These are phyloP conservation scores for Pisolithus marmoratus DNA, from an alignment of 768 basidiomycete species.

Conservation along the genomic window DNA sequence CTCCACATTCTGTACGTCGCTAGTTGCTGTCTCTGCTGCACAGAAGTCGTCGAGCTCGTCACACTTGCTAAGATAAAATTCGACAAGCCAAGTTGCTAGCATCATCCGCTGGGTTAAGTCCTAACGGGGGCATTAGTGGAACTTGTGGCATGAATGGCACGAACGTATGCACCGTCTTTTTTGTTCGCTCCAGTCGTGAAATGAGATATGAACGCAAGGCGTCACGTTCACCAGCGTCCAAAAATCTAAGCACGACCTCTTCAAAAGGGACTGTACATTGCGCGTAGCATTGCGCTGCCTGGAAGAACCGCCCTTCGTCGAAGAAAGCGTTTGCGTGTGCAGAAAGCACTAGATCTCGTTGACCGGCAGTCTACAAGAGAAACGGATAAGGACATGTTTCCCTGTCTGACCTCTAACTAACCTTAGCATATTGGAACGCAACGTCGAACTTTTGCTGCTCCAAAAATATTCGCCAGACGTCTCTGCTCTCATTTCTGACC, in stretches of 20 bases:
- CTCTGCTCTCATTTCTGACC: conserved; percentile 82
- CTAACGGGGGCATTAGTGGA: conserved; percentile 34
- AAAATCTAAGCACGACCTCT: conserved; percentile 84
- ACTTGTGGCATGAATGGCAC: background rate
- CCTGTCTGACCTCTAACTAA: conserved; percentile 23
- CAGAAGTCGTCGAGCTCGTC: conserved; percentile 94
- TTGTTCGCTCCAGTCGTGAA: conserved; percentile 78
- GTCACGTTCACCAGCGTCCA: conserved; percentile 87
- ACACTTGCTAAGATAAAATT: conserved; percentile 95
- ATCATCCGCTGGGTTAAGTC: conserved; percentile 94
- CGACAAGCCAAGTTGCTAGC: conserved; percentile 96
- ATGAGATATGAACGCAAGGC: conserved; percentile 86
- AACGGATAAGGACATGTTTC: background rate
- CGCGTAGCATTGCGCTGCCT: conserved; percentile 88
- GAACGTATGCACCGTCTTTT: conserved; percentile 60
- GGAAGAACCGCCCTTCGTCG: conserved; percentile 74
- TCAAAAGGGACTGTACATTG: conserved; percentile 87
- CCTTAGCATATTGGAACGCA: conserved; percentile 80
- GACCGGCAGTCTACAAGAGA: conserved; percentile 65
- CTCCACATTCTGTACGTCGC: conserved; percentile 80
- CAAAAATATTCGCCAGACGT: conserved; percentile 91
- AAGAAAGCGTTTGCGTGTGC: conserved; percentile 82
- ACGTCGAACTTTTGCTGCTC: conserved; percentile 71
- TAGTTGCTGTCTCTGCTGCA: conserved; percentile 75
- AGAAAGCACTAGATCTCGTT: conserved; percentile 78